These are phyloP conservation scores for Fulvia fulva DNA, from an alignment of 2,329 filamentous ascomycete genomes.

Conservation along the genomic window DNA sequence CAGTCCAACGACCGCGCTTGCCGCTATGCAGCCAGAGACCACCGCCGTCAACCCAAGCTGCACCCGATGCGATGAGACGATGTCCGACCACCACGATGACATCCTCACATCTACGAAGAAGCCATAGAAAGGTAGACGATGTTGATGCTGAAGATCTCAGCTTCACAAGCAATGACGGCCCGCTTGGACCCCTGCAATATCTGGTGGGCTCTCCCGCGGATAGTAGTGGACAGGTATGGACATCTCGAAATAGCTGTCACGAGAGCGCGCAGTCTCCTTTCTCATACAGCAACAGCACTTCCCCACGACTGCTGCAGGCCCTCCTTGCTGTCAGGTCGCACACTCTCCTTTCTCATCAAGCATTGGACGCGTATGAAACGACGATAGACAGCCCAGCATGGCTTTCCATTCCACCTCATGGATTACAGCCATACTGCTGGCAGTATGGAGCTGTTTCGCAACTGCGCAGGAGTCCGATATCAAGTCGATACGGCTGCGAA, in stretches of 20 bases:
- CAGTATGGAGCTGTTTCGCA: constrained; percentile 28
- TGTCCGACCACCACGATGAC: constrained; percentile 45
- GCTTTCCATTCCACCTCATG: constrained; percentile 17
- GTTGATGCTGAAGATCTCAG: neutral
- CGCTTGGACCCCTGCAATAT: neutral
- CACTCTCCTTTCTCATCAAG: neutral
- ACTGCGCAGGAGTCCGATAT: constrained; percentile 28
- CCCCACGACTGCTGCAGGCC: neutral
- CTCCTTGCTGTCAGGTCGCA: neutral
- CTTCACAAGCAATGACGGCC: neutral
- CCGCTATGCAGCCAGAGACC: constrained; percentile 47
- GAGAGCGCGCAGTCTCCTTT: neutral
- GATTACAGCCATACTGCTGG: constrained; percentile 30
- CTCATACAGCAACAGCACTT: neutral
- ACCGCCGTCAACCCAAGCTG: constrained; percentile 71
- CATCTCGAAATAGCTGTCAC: neutral
- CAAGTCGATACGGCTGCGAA: constrained; percentile 34
- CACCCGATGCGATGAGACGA: constrained; percentile 44
- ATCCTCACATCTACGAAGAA: constrained; percentile 24
- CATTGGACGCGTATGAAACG: neutral
- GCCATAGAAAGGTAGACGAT: neutral
- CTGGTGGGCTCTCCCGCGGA: neutral
- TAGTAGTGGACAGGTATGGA: neutral
- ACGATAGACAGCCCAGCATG: constrained; percentile 13
- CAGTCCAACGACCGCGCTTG: constrained; percentile 53